Evolutionary conservation across 805 yeast species (phyloP).

Genomic region (Cyberlindnera petersonii): DNA sequence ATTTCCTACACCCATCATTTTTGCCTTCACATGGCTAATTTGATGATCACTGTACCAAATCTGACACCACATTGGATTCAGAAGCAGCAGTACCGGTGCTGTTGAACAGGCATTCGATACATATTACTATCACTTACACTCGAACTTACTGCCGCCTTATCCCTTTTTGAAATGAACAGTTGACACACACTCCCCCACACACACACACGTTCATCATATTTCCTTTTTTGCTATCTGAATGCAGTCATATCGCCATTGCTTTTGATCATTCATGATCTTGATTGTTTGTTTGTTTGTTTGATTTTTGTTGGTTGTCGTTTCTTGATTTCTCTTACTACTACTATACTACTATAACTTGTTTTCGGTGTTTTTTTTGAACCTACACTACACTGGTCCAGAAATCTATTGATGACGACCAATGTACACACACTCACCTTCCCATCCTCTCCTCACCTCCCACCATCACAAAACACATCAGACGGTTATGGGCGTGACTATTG

Average conservation of each 20-base stretch:
- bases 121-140: neutral
- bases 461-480: too few species aligned
- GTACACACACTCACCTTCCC: too few species aligned
- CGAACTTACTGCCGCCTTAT: neutral
- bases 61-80: neutral
- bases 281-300: neutral
- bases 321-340: neutral
- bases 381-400: neutral
- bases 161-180: neutral
- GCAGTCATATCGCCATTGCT: neutral
- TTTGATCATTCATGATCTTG: constrained; percentile 1
- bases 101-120: neutral
- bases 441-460: too few species aligned
- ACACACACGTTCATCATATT: neutral
- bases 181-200: neutral
- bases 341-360: neutral
- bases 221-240: neutral
- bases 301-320: neutral
- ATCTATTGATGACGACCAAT: neutral
- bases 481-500: too few species aligned
- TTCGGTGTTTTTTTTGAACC: neutral
- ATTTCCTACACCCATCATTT: neutral
- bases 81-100: too few species aligned
- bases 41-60: neutral
- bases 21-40: neutral